Evolutionary conservation across 805 yeast genomes (phyloP).

Genomic region (Myxozyma neotropica): DNA sequence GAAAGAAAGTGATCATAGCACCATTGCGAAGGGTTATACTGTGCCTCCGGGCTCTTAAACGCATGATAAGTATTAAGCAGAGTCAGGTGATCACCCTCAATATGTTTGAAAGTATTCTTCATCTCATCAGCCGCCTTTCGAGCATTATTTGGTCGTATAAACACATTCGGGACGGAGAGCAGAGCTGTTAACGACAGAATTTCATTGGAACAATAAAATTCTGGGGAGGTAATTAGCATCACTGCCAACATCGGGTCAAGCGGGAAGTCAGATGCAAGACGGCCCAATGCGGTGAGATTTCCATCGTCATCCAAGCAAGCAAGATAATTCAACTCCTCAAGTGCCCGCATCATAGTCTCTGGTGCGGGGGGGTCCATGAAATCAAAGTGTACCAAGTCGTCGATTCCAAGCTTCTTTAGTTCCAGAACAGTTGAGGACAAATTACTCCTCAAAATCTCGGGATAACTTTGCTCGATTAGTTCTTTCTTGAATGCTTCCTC

Average conservation of each 20-base stretch:
- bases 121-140: constrained; percentile 89
- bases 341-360: constrained; percentile 98
- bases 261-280: constrained; percentile 90
- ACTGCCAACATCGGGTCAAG: constrained; percentile 95
- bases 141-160: constrained; percentile 87
- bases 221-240: constrained; percentile 84
- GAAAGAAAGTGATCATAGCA: constrained; percentile 88
- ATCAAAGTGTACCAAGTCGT: constrained; percentile 95
- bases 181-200: constrained; percentile 85
- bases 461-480: constrained; percentile 91
- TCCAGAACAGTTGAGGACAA: constrained; percentile 89
- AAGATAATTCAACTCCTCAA: constrained; percentile 89
- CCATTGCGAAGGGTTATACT: constrained; percentile 67
- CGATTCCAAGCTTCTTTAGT: constrained; percentile 89
- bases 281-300: constrained; percentile 82
- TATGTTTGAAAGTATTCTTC: constrained; percentile 83
- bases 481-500: constrained; percentile 96
- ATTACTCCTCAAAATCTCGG: constrained; percentile 90
- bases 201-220: constrained; percentile 84
- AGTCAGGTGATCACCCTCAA: constrained; percentile 94
- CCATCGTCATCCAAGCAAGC: constrained; percentile 93
- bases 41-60: constrained; percentile 74
- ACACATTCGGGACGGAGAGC: constrained; percentile 90
- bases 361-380: constrained; percentile 99
- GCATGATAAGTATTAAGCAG: constrained; percentile 85